phyloP scores from a whole-genome alignment of 2,329 filamentous ascomycete species.

The Paradendryphiella salina region DNA sequence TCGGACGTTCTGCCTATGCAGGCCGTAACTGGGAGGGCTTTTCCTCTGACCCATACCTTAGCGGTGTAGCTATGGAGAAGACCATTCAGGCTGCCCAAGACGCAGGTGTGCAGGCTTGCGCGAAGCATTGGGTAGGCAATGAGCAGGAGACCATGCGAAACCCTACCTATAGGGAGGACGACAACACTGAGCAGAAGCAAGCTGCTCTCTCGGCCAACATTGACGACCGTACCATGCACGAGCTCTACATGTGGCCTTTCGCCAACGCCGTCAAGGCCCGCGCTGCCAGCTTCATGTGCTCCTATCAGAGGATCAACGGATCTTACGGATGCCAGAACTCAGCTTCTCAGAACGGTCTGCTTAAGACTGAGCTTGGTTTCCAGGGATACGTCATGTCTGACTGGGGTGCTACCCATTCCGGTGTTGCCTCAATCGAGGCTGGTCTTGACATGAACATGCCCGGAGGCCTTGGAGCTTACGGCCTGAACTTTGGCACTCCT shows the following conservation, averaged over 20 bases:
- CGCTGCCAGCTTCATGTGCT: constrained; percentile 65
- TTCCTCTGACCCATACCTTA: constrained; percentile 50
- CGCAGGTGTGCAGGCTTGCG: constrained; percentile 49
- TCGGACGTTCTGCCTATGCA: constrained; percentile 48
- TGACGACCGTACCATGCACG: constrained; percentile 67
- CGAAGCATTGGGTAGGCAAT: constrained; percentile 62
- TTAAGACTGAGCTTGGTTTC: constrained; percentile 59
- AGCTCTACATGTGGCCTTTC: constrained; percentile 69
- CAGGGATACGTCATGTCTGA: constrained; percentile 53
- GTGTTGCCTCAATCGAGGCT: constrained; percentile 48
- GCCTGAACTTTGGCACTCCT: constrained; percentile 31
- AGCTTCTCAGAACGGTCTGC: constrained; percentile 54
- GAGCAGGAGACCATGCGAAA: constrained; percentile 60
- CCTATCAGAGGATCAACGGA: constrained; percentile 47
- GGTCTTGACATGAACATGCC: constrained; percentile 56
- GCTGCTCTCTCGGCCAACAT: constrained; percentile 65
- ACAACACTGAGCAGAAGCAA: constrained; percentile 47
- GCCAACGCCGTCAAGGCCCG: constrained; percentile 63
- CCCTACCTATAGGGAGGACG: constrained; percentile 57
- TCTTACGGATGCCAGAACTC: constrained; percentile 45
- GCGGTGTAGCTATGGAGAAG: constrained; percentile 47
- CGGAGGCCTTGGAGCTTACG: constrained; percentile 40
- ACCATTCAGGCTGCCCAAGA: constrained; percentile 49
- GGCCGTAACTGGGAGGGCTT: constrained; percentile 54
- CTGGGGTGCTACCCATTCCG: constrained; percentile 51